These are phyloP conservation scores for Alternaria brassicae DNA, from an alignment of 2,329 filamentous ascomycete genomes.

Conservation along the genomic window DNA sequence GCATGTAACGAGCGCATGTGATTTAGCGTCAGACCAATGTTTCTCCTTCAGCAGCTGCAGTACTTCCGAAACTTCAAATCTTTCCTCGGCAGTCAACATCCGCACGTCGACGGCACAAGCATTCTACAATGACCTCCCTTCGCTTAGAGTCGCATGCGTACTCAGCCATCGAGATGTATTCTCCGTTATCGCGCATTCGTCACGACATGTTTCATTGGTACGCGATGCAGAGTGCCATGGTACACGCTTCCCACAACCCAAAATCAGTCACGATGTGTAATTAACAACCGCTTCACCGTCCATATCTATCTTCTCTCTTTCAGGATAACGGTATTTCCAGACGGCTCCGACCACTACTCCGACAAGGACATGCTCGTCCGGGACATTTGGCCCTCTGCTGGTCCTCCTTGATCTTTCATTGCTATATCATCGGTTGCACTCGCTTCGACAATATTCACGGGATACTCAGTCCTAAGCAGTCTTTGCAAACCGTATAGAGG, in stretches of 20 bases:
- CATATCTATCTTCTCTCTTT: background rate
- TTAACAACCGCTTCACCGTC: background rate
- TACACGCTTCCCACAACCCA: background rate
- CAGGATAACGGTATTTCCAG: background rate
- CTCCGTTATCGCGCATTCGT: background rate
- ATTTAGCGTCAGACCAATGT: background rate
- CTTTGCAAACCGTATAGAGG: background rate
- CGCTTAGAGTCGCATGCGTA: background rate
- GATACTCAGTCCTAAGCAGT: background rate
- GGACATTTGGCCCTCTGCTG: too few species aligned
- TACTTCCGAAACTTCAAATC: background rate
- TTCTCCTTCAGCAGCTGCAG: background rate
- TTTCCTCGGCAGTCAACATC: background rate
- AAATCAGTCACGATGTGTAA: background rate
- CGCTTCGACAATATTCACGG: background rate
- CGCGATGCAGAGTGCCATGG: background rate
- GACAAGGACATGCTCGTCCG: background rate
- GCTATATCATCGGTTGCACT: background rate
- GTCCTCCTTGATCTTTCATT: background rate
- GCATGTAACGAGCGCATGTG: background rate
- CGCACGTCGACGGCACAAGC: background rate
- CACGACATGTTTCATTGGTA: background rate
- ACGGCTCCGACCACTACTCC: background rate
- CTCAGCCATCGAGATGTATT: background rate
- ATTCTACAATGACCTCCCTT: background rate